Evolutionary conservation across 345 rosid genomes (phyloP).

Genomic region (Rhodamnia argentea): DNA sequence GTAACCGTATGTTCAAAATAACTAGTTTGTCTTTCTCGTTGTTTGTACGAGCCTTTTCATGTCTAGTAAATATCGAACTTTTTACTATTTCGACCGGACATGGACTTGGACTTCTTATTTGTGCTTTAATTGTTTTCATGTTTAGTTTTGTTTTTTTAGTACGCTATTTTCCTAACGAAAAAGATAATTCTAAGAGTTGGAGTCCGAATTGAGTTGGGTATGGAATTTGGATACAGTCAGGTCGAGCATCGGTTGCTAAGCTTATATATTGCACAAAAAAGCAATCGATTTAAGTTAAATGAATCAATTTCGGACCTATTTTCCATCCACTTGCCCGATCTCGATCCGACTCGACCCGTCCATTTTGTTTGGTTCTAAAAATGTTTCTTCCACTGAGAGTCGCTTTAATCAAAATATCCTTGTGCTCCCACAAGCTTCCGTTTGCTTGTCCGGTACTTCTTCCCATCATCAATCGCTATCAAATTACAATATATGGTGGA

Average conservation of each 20-base stretch:
- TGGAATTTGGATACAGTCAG: not conserved
- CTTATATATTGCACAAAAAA: not conserved
- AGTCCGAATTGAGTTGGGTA: not conserved
- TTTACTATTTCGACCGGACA: not conserved
- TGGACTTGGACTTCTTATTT: not conserved
- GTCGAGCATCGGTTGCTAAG: not conserved
- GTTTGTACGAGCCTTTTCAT: not conserved
- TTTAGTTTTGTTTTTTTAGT: not conserved
- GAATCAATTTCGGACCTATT: not conserved
- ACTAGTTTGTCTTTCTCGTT: not conserved
- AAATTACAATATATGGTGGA: not conserved
- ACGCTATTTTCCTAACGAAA: no score
- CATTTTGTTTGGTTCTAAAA: no score
- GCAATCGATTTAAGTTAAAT: not conserved
- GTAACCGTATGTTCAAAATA: not conserved
- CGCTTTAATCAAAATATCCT: not conserved
- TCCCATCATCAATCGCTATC: not conserved
- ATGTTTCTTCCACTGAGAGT: not conserved
- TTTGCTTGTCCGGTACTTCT: not conserved
- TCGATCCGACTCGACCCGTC: not conserved
- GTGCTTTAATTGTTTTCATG: not conserved
- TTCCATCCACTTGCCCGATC: not conserved
- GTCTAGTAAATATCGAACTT: not conserved
- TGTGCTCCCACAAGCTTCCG: not conserved
- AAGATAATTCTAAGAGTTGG: no score